phyloP scores from a whole-genome alignment of 352 stramenopile species.

The Achlya hypogyna region DNA sequence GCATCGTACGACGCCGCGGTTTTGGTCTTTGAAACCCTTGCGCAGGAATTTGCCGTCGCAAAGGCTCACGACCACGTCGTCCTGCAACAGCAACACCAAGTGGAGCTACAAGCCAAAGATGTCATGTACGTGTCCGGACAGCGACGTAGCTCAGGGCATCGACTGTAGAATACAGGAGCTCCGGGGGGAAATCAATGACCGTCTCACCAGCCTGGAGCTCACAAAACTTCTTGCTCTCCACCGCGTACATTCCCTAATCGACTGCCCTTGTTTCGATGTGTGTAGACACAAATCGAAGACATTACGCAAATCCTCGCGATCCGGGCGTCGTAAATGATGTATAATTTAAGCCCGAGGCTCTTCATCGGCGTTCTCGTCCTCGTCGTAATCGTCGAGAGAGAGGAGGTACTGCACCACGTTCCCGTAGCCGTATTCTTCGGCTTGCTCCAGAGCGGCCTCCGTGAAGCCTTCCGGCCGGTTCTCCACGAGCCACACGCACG shows the following conservation, averaged over 20 bases:
- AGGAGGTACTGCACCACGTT: conserved; percentile 20
- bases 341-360: too few species aligned
- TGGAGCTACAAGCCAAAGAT: neutral
- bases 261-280: neutral
- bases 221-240: neutral
- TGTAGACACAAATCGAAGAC: conserved; percentile 3
- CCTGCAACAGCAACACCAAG: neutral
- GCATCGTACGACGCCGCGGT: neutral
- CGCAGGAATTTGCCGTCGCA: neutral
- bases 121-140: neutral
- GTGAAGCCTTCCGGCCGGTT: conserved; percentile 19
- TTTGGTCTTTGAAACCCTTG: neutral
- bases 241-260: neutral
- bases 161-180: neutral
- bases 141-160: too few species aligned
- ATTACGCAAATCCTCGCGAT: neutral
- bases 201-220: neutral
- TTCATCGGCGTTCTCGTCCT: neutral
- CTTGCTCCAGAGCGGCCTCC: conserved; percentile 15
- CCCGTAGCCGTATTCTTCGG: conserved; percentile 19
- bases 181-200: neutral
- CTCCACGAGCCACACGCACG: conserved; percentile 23
- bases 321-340: neutral
- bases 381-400: conserved; percentile 11
- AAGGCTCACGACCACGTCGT: neutral